Base-by-base conservation (phyloP, 2,329 filamentous ascomycete genomes). In the Fusarium subglutinans region DNA sequence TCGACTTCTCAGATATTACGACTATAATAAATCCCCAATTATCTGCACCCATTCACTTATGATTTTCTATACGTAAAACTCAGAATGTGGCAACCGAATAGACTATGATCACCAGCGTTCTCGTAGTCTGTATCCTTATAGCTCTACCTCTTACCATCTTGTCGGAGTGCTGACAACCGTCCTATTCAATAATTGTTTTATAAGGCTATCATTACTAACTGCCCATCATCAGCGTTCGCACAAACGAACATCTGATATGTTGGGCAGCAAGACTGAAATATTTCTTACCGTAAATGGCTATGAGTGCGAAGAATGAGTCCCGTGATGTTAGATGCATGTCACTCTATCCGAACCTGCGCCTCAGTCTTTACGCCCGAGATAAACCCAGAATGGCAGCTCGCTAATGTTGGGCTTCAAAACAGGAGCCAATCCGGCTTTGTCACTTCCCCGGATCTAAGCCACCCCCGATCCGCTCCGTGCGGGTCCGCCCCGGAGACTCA, bases 371-470 rank as follows among this genome's bases (percentile, higher is more conserved):
- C 55, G 56, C 70, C 66, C 70, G 56, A 73, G 26, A 73, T 63
- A 62, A 67, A 50, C 70, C 70, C 61, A 71, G 66, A 73, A 71
- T 56, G 70, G 70, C 63, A 73, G 47, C 48, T 68, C 62, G 44
- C 48, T 64, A 57, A 53, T 51, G 40, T 41, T 24, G 18, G 38
- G 37, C 56, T 18, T 41, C n/a, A 18, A 45, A 44, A 33, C 33
- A 35, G 28, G 48, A 53, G 26, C 66, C 53, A 53, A 67, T 60
- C 47, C 37, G 22, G 14, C 24, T 26, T 33, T 54, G 17, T 61
- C 37, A 35, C 24, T 54, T 45, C 63, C 59, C 74, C 65, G 61
- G 75, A 76, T 66, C 75, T 69, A 69, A 78, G 76, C 76, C 76
- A 77, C 76, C 73, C 38, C 64, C 70, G 68, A 53, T 64, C 60